Percentiles rank a stretch among this genome's conserved stretches.
Conservation (phyloP, 805 yeast species). For the Millerozyma miso region DNA sequence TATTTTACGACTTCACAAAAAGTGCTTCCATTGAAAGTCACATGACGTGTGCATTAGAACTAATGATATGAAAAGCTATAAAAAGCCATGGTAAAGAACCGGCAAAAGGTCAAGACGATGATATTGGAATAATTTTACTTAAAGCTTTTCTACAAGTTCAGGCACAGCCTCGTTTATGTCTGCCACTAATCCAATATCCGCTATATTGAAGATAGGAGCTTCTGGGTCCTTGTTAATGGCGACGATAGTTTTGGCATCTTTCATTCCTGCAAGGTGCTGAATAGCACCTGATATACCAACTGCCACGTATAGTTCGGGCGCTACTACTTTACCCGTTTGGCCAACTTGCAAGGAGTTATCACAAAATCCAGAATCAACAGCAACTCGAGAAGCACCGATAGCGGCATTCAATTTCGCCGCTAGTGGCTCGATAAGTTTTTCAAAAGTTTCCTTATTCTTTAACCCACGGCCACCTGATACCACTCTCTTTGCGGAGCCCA, state of each 20-base stretch:
- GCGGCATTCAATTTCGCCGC: conserved; percentile 86
- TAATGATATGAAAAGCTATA: no score
- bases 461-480: conserved; percentile 95
- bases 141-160: conserved; percentile 77
- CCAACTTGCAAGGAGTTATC: conserved; percentile 97
- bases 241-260: conserved; percentile 88
- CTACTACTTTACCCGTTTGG: conserved; percentile 96
- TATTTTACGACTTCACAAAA: no score
- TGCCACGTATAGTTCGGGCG: conserved; percentile 91
- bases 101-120: no score
- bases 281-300: conserved; percentile 96
- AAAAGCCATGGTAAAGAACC: no score
- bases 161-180: conserved; percentile 85
- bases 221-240: conserved; percentile 94
- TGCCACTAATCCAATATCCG: conserved; percentile 87
- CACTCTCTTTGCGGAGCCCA: conserved; percentile 75
- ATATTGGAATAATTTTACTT: no score
- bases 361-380: conserved; percentile 93
- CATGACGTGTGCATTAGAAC: no score
- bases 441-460: conserved; percentile 85
- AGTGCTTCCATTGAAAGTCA: no score
- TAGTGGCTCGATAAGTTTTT: conserved; percentile 68
- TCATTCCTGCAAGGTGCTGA: conserved; percentile 98
- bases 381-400: conserved; percentile 97
- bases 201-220: conserved; percentile 87